A percentile compares a stretch with the other conserved stretches of the same genome.
These are phyloP conservation scores for Lodderomyces parapsilosis DNA, from an alignment of 1,139 yeast species.

Conservation along the genomic window DNA sequence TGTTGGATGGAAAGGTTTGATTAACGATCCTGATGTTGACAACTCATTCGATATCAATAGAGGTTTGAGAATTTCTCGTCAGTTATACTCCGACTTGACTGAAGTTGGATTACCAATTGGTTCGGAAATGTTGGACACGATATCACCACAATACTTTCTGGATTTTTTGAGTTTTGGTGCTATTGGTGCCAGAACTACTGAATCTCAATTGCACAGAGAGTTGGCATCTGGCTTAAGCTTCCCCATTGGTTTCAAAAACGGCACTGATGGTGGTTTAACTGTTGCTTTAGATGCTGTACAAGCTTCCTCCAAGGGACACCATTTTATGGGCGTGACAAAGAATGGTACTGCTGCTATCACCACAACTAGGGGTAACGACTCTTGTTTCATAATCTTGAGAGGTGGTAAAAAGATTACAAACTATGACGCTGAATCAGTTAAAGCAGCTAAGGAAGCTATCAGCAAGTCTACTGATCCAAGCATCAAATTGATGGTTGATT, in stretches of 20 bases:
- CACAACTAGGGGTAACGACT: conserved; percentile 90
- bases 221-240: conserved; percentile 91
- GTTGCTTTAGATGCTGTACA: conserved; percentile 93
- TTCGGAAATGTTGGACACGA: conserved; percentile 96
- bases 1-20: conserved; percentile 98
- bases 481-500: conserved; percentile 91
- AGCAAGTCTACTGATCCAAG: conserved; percentile 52
- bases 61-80: conserved; percentile 86
- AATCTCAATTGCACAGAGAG: conserved; percentile 94
- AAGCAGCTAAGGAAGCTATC: conserved; percentile 65
- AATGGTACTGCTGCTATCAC: conserved; percentile 92
- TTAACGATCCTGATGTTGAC: conserved; percentile 96
- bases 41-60: conserved; percentile 92
- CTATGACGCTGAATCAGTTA: conserved; percentile 73
- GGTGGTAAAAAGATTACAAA: conserved; percentile 95
- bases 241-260: conserved; percentile 97
- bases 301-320: conserved; percentile 92
- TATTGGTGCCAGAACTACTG: conserved; percentile 97
- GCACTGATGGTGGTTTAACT: conserved; percentile 90
- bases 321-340: conserved; percentile 86
- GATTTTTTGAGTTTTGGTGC: conserved; percentile 94
- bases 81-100: conserved; percentile 81
- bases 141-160: conserved; percentile 88
- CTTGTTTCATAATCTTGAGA: conserved; percentile 87
- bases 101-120: conserved; percentile 76